Conservation (phyloP, 352 stramenopile genomes). For the Phytophthora idaei region DNA sequence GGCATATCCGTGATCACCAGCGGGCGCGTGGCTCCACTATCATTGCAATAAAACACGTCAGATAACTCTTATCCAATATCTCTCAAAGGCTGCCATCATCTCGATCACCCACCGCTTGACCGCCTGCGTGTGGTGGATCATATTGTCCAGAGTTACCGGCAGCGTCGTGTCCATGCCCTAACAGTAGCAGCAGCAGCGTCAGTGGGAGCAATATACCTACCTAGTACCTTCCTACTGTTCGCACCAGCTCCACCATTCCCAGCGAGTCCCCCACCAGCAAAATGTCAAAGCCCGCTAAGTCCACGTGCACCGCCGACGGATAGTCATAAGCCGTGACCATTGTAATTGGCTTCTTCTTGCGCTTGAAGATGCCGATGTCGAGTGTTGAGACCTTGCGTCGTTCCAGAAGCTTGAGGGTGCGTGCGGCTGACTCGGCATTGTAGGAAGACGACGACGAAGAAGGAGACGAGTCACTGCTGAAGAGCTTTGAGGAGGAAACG, state of each 20-base stretch:
- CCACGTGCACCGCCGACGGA: conserved; percentile 96
- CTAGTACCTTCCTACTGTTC: conserved; percentile 2
- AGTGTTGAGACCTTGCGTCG: conserved; percentile 85
- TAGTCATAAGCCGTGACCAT: conserved; percentile 99
- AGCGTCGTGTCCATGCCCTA: conserved; percentile 89
- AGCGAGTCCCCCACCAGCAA: conserved; percentile 98
- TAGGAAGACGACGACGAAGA: conserved; percentile 24
- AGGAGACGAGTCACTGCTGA: conserved; percentile 24
- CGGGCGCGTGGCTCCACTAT: conserved; percentile 77
- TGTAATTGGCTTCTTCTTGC: conserved; percentile 96
- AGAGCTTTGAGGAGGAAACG: conserved; percentile 1
- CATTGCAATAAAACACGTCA: conserved; percentile 4
- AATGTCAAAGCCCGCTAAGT: conserved; percentile 97
- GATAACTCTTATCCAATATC: not conserved
- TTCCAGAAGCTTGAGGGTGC: conserved; percentile 86
- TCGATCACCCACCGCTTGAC: conserved; percentile 85
- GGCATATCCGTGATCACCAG: conserved; percentile 98
- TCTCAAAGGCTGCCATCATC: not conserved
- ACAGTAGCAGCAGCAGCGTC: conserved; percentile 7
- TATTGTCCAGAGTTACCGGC: conserved; percentile 97
- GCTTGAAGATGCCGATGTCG: conserved; percentile 89
- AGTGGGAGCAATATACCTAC: not conserved
- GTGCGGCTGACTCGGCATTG: conserved; percentile 56
- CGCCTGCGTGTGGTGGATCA: conserved; percentile 97
- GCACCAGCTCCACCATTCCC: conserved; percentile 98